Base-by-base conservation (phyloP, 495 filamentous ascomycete species). In the Neurospora pannonica region DNA sequence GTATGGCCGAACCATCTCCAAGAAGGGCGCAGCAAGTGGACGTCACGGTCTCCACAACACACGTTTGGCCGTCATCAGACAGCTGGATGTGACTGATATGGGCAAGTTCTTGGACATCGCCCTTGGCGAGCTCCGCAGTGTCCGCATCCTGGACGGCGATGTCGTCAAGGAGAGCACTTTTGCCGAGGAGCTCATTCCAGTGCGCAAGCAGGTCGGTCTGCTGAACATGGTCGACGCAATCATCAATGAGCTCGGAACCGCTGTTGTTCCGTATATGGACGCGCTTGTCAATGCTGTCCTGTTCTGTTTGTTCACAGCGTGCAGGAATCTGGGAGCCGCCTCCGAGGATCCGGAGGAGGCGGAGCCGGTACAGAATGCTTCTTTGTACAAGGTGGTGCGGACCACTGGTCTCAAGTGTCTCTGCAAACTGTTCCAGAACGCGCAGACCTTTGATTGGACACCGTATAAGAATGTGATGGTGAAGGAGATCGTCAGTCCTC, bases 191-290 rank as follows among this genome's bases (percentile, higher is more conserved):
- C 70, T 89, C 2, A 78, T 93, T 4, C 89, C 86, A 31, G 83
- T 86, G 19, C 88, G 94, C 75, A 95, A 94, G 82, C 95, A 97
- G 78, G 84, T 94, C 71, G 96, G 96, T 81, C 85, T 97, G 75
- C 80, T 97, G 54, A 94, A 94, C 78, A 95, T 98, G 93, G 85
- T 96, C 60, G 91, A 94, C 71, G 90, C 94, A n/a, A 88, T 98
- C 79, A 89, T 97, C 75, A 90, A 91, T 34, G 92, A 94, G 38
- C 87, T 98, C 34, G 93, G 94, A 60, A 89, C 85, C 19, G 89
- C 88, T 28, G 87, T 97, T 72, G 73, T 81, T 6, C 85, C 89
- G 1, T 93, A 90, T 74, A 85, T 90, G 37, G 81, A 86, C 42
- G 84, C 86, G 13, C 81, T 98, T 8, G 84, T 93, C 77, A 88